Evolutionary conservation across 176 grass and related monocot species (phyloP), one percentile per base, ranked within the genome.

Genomic region (Chloris gayana): DNA sequence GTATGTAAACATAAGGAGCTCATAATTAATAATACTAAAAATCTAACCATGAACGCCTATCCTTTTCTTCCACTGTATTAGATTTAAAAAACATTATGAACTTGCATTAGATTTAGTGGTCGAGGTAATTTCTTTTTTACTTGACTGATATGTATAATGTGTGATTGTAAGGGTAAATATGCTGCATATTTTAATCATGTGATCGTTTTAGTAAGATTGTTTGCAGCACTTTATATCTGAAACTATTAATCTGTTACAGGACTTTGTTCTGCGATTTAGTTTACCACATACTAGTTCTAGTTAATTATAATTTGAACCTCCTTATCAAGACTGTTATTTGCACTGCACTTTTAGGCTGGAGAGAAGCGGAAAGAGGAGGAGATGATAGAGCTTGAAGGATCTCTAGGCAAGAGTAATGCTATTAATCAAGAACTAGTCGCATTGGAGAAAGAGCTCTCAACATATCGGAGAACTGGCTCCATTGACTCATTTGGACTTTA

Each of bases 281-380:
- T 72, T 42, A 60, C 9, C 61, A 18, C 59, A 80, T 60, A 19
- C n/a, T 51, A 14, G 64, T 39, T 17, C 44, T 81, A 46, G 42
- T 76, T 38, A 69, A 44, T 39, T 64, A 76, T 46, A 67, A 60
- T 77, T 27, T 45, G 27, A 65, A 17, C 62, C 32, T 64, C 39
- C 46, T 87, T 64, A 54, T 64, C 5, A 67, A 9, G 56, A 34
- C 57, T 67, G 10, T 80, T 76, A 62, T 80, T 80, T 89, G 25
- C 44, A 79, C 74, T 68, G 39, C 50, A 46, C 38, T 63, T 82
- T 72, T 79, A 99, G 97, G 93, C 90, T 70, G 96, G 97, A 82
- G 97, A 96, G 80, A 96, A 91, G 73, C 84, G 93, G 18, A 99
- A 96, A 88, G 97, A 99, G 37, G 97, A 93, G 67, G 97, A 99